Percentiles rank a stretch among this genome's conserved stretches.
Evolutionary conservation across 352 stramenopile species (phyloP).

Genomic region (Globisporangium viniferum): DNA sequence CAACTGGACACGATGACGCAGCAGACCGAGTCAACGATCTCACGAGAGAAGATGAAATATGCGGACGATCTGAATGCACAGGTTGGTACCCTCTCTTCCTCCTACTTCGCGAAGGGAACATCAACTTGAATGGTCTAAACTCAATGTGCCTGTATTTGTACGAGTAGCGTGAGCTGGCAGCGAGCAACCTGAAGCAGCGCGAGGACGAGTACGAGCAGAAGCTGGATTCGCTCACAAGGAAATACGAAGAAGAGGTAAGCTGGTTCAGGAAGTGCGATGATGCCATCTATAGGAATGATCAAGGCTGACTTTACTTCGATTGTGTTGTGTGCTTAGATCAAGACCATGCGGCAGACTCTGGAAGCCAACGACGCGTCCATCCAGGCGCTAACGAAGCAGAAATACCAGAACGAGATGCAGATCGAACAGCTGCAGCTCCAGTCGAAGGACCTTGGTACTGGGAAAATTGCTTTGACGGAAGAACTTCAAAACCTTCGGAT

Average conservation of each 20-base stretch:
- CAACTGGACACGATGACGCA: conserved; percentile 49
- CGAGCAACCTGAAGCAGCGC: conserved; percentile 42
- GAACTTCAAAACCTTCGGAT: conserved; percentile 56
- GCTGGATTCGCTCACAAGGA: conserved; percentile 48
- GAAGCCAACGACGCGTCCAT: conserved; percentile 49
- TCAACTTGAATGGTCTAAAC: background rate
- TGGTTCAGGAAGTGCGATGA: background rate
- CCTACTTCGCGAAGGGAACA: background rate
- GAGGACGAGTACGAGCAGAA: conserved; percentile 69
- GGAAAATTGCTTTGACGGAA: conserved; percentile 32
- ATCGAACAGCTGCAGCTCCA: conserved; percentile 69
- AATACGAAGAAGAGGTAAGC: conserved; percentile 69
- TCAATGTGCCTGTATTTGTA: background rate
- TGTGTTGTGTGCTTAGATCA: conserved; percentile 29
- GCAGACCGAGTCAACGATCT: conserved; percentile 56
- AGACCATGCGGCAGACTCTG: conserved; percentile 35
- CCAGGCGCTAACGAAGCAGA: conserved; percentile 62
- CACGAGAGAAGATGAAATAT: conserved; percentile 64
- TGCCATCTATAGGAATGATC: background rate
- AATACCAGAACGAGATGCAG: conserved; percentile 78
- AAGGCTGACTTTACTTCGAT: background rate
- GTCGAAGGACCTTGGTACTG: conserved; percentile 50
- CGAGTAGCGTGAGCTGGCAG: conserved; percentile 41
- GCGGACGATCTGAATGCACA: conserved; percentile 59
- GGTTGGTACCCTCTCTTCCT: conserved; percentile 13